Evolutionary conservation across 2,329 filamentous ascomycete species (phyloP), one percentile per base, ranked within the genome.

Genomic region (Dryadomyces quercivorus): DNA sequence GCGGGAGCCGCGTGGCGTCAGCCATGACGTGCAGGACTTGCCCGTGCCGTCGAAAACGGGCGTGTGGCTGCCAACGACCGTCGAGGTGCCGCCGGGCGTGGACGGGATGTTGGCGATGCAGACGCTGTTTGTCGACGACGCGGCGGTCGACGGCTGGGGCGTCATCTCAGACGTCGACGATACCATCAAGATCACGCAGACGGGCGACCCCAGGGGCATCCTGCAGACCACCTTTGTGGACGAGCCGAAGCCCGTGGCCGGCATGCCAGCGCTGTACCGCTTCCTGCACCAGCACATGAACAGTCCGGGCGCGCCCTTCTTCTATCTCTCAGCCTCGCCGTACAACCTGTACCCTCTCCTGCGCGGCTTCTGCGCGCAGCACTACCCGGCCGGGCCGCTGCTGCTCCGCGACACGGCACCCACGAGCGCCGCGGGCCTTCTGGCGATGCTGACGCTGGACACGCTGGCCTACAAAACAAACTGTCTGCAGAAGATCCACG

Each of bases 331-430:
- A 0, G 91, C 92, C 0, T 95, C 90, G 0, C 92, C 92, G 0
- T 96, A 96, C 73, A 95, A 94, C 62, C 78, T 97, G 10, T 96
- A 96, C 64, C 86, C 88, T 0, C 93, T 96, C 69, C 76, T 97
- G 22, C 83, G 78, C 55, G 67, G 75, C 1, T 97, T 97, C 69
- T 76, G 89, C 40, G 71, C 83, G 53, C 66, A 75, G 1, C 71
- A 86, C 67, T 97, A 84, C 64, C 87, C 86, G 0, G 77, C 77
- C 2, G 92, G 92, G 12, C 88, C 88, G 22, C 76, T 96, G 58
- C 81, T 96, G 40, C 77, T 97, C 7, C 84, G 92, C 43, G 89
- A 96, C 63, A 83, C 85, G 9, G 88, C 83, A 54, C 95, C 88
- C 87, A 85, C 88, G 77, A 91, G 88, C 51, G 72, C 96, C 1